phyloP scores from a whole-genome alignment of 495 filamentous ascomycete species.

The Neurospora sp. region DNA sequence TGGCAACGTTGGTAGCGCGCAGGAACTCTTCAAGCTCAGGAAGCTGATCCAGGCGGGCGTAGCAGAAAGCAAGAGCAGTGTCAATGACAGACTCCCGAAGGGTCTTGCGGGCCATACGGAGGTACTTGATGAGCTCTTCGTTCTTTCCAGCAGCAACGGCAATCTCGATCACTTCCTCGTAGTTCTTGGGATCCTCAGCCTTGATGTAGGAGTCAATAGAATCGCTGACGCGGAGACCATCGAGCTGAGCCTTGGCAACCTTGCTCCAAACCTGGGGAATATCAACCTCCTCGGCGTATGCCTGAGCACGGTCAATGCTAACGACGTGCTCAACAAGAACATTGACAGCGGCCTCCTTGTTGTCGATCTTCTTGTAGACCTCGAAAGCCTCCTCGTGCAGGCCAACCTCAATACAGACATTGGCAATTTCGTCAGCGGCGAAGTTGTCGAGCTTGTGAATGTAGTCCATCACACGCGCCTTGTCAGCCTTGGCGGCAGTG shows the following conservation, averaged over 20 bases:
- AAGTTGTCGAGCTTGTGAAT: constrained; percentile 85
- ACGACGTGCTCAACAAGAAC: constrained; percentile 96
- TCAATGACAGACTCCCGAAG: constrained; percentile 91
- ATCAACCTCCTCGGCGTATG: constrained; percentile 93
- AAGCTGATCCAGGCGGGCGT: constrained; percentile 82
- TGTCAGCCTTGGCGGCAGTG: constrained; percentile 94
- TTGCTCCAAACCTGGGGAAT: constrained; percentile 97
- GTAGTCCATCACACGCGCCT: constrained; percentile 91
- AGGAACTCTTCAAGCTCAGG: constrained; percentile 95
- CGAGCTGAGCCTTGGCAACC: constrained; percentile 96
- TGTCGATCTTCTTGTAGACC: constrained; percentile 95
- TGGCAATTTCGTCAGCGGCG: constrained; percentile 83
- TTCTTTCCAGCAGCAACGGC: constrained; percentile 95
- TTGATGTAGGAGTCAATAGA: constrained; percentile 96
- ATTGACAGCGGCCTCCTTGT: constrained; percentile 75
- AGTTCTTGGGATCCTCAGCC: constrained; percentile 86
- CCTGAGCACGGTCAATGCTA: constrained; percentile 95
- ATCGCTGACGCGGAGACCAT: constrained; percentile 88
- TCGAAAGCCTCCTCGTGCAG: constrained; percentile 97
- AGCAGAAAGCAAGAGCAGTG: constrained; percentile 87
- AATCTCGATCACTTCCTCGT: constrained; percentile 90
- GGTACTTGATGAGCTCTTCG: constrained; percentile 93
- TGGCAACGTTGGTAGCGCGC: constrained; percentile 85
- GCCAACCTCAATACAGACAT: constrained; percentile 87
- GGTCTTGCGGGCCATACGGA: constrained; percentile 95